A percentile compares a stretch with the other conserved stretches of the same genome.
These are phyloP conservation scores for Bisporella sp. DNA, from an alignment of 2,329 filamentous ascomycete species.

Conservation along the genomic window DNA sequence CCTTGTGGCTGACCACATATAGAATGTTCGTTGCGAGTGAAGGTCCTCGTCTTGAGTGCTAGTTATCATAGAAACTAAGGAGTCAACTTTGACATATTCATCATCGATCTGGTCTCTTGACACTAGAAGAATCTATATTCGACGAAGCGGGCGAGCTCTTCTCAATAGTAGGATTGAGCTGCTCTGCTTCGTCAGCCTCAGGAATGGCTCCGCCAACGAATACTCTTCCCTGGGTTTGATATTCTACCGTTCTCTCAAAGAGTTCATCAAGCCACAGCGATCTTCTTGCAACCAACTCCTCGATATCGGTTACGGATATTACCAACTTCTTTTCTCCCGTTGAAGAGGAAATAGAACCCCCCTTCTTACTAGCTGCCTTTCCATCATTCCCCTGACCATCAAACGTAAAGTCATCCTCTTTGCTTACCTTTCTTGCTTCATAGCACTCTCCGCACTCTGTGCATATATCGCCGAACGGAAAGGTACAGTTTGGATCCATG, in stretches of 20 bases:
- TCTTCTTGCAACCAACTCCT: background rate
- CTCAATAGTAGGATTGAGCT: no score
- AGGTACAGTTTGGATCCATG: background rate
- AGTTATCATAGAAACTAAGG: background rate
- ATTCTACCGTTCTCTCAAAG: no score
- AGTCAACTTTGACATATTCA: background rate
- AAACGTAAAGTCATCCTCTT: background rate
- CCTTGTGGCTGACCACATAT: background rate
- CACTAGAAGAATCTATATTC: background rate
- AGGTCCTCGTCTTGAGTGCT: background rate
- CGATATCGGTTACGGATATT: background rate
- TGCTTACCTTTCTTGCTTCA: background rate
- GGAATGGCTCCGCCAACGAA: no score
- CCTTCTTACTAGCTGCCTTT: background rate
- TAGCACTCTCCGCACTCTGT: background rate
- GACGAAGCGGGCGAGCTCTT: no score
- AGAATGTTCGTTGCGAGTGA: background rate
- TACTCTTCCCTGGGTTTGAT: no score
- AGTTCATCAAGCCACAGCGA: background rate
- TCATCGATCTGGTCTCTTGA: background rate
- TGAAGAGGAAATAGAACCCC: background rate
- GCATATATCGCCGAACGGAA: background rate
- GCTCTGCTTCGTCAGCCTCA: no score
- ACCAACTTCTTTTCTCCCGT: background rate
- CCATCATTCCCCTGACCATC: background rate